Conservation (phyloP, 768 basidiomycete species). For the Calocera cornea region DNA sequence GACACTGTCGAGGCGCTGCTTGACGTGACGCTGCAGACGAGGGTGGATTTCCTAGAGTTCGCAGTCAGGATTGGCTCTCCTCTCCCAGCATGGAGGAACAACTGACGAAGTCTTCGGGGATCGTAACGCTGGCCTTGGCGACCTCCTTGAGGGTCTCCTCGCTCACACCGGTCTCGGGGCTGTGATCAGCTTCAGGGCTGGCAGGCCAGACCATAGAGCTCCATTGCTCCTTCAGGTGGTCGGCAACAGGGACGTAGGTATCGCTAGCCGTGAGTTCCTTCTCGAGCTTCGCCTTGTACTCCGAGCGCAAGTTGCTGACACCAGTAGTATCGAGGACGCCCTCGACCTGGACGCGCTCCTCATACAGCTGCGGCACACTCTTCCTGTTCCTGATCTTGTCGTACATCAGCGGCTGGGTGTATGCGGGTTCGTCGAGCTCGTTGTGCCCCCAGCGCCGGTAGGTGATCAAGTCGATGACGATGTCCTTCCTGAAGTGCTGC, state of each 20-base stretch:
- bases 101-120: conserved; percentile 52
- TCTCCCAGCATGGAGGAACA: not conserved
- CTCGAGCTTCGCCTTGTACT: conserved; percentile 53
- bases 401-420: conserved; percentile 87
- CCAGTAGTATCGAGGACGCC: conserved; percentile 39
- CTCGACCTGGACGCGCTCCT: conserved; percentile 61
- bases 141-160: conserved; percentile 39
- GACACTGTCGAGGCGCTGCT: conserved; percentile 55
- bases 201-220: conserved; percentile 46
- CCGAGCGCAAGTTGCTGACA: conserved; percentile 37
- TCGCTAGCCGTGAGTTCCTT: conserved; percentile 40
- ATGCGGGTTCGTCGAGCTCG: conserved; percentile 72
- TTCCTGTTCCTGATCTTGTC: conserved; percentile 63
- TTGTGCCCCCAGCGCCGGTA: conserved; percentile 86
- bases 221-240: conserved; percentile 63
- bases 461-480: conserved; percentile 78
- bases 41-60: conserved; percentile 55
- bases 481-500: conserved; percentile 71
- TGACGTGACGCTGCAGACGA: conserved; percentile 65
- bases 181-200: conserved; percentile 34
- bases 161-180: conserved; percentile 58
- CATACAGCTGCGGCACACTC: conserved; percentile 71
- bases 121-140: conserved; percentile 53
- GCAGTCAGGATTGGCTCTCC: not conserved
- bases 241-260: conserved; percentile 35